These are phyloP conservation scores for Calonectria pauciramosa DNA, from an alignment of 2,329 filamentous ascomycete genomes.

Conservation along the genomic window DNA sequence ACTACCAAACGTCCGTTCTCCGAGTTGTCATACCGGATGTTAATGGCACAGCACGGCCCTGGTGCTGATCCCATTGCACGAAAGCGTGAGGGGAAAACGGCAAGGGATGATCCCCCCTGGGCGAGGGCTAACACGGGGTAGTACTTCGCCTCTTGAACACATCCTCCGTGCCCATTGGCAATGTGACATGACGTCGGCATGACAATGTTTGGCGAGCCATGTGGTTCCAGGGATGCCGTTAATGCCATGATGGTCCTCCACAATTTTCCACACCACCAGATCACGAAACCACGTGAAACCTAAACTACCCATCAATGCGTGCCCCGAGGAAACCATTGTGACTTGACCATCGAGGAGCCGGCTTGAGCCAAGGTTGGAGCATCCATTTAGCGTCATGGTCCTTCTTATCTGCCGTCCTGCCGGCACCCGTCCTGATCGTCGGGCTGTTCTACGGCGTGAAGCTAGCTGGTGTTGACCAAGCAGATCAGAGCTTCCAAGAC, in stretches of 20 bases:
- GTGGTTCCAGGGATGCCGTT: constrained; percentile 23
- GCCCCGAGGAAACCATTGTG: neutral
- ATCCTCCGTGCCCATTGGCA: constrained; percentile 29
- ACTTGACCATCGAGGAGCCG: neutral
- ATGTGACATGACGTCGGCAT: constrained; percentile 41
- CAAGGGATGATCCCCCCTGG: neutral
- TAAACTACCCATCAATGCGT: constrained; percentile 15
- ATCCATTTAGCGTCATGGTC: neutral
- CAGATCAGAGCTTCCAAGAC: neutral
- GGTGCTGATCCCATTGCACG: neutral
- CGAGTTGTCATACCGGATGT: neutral
- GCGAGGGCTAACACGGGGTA: neutral
- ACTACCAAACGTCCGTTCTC: neutral
- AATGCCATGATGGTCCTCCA: constrained; percentile 31
- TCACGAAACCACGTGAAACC: constrained; percentile 12
- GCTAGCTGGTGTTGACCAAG: neutral
- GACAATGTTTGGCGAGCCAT: constrained; percentile 35
- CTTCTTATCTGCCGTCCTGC: neutral
- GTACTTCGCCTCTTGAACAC: constrained; percentile 25
- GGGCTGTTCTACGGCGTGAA: neutral
- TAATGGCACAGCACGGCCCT: constrained; percentile 9
- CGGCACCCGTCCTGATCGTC: neutral
- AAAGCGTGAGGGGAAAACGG: neutral
- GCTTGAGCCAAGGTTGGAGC: neutral
- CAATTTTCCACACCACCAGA: constrained; percentile 22